phyloP scores from a whole-genome alignment of 164 flowering plant species.

The Berberis thunbergii region DNA sequence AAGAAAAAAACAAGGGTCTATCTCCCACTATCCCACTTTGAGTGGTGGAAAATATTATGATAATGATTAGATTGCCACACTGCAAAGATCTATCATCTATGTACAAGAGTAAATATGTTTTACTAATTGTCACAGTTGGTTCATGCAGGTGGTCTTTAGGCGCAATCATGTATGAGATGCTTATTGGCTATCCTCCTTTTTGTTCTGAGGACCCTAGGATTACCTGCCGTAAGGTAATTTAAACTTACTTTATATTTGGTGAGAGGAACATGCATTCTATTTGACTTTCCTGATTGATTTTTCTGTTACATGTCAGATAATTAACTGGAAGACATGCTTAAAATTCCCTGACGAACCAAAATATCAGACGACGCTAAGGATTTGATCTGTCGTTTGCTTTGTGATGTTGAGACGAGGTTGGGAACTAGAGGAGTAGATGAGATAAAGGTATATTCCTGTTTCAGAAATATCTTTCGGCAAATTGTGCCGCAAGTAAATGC shows the following conservation, averaged over 20 bases:
- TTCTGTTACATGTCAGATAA: slow-evolving; percentile 44
- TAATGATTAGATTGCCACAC: too few species aligned
- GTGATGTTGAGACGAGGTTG: slow-evolving; percentile 73
- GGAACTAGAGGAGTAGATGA: slow-evolving; percentile 84
- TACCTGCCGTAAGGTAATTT: slow-evolving; percentile 74
- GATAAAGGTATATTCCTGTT: slow-evolving; percentile 47
- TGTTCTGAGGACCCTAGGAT: slow-evolving; percentile 85
- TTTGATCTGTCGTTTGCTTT: slow-evolving; percentile 68
- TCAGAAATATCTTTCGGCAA: background rate
- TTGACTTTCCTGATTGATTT: background rate
- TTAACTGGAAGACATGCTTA: slow-evolving; percentile 83
- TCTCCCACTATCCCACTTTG: too few species aligned
- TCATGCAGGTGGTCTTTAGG: slow-evolving; percentile 66
- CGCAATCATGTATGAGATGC: slow-evolving; percentile 91
- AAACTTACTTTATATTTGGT: background rate
- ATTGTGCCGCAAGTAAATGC: too few species aligned
- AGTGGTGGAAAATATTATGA: too few species aligned
- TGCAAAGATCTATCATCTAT: too few species aligned
- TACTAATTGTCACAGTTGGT: background rate
- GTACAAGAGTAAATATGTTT: too few species aligned
- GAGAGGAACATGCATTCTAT: background rate
- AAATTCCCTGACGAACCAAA: slow-evolving; percentile 84
- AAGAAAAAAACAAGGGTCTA: too few species aligned
- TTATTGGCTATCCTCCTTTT: slow-evolving; percentile 86
- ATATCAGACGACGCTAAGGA: slow-evolving; percentile 69